Evolutionary conservation across 768 basidiomycete species (phyloP), one percentile per base, ranked within the genome.

Genomic region (Hypholoma fasciculare): DNA sequence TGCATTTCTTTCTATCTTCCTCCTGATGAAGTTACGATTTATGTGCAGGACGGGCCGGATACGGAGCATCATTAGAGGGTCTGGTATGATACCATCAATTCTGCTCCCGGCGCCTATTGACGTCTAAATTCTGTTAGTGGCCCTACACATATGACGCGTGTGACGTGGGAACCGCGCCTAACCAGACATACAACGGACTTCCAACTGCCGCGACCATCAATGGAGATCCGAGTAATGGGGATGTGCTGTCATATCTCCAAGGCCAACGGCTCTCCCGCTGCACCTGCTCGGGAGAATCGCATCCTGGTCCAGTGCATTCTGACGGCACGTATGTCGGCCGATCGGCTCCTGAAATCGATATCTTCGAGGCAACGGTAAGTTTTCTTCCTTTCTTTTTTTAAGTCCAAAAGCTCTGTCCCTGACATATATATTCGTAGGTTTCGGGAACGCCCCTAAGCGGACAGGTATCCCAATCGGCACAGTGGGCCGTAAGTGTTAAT

Each of bases 111-210:
- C 16, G 16, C 16, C 16, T 38, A 34, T 55, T 53, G 54, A 54
- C 52, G 57, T 62, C 47, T 50, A 49, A 54, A 9, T 26, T 26
- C 52, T 51, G 27, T 12, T 51, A 88, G 87, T 90, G 89, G 90
- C 91, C 90, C 0, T 92, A 92, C 72, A 86, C 86, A 2, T 92
- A 92, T 61, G 89, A 92, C 63, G 74, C 81, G 11, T 97, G 96
- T 65, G 96, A 98, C 69, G 85, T 96, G n/a, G 96, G 96, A n/a
- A 95, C 95, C 0, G 78, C 84, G 16, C 72, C 82, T 7, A 98
- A 98, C 70, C 96, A 98, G 71, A 89, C 92, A 0, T 48, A 84
- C 44, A 81, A 88, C 57, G 87, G 85, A 1, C 68, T 68, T 47
- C 95, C 95, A 1, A 55, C 63, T 11, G 81, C 87, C 3, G 87